These are phyloP conservation scores for Linum lewisii DNA, from an alignment of 345 rosid genomes.

Conservation along the genomic window DNA sequence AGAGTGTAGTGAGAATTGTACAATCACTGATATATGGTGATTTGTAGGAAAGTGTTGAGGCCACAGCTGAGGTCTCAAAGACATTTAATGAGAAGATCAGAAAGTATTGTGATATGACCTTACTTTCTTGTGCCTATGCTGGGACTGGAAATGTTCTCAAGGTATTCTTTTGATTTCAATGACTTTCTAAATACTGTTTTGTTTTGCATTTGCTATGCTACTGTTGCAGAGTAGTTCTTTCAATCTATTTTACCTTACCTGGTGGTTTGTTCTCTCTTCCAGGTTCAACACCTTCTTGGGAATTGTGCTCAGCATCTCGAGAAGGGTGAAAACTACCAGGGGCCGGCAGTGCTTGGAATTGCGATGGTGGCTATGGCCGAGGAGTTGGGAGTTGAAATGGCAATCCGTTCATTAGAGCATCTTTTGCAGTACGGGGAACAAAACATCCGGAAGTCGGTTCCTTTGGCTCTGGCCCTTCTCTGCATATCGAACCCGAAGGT, in stretches of 20 bases:
- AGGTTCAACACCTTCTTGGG: slow-evolving; percentile 89
- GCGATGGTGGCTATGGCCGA: slow-evolving; percentile 99
- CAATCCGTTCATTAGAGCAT: slow-evolving; percentile 84
- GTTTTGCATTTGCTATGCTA: background rate
- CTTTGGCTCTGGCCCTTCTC: slow-evolving; percentile 94
- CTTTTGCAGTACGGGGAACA: slow-evolving; percentile 93
- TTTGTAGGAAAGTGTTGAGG: slow-evolving; percentile 78
- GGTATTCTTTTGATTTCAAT: slow-evolving; percentile 34
- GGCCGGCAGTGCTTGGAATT: slow-evolving; percentile 92
- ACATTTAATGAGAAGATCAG: slow-evolving; percentile 86
- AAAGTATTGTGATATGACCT: slow-evolving; percentile 81
- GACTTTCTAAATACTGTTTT: background rate
- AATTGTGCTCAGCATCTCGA: slow-evolving; percentile 87
- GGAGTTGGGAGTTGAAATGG: slow-evolving; percentile 97
- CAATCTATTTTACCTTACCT: background rate
- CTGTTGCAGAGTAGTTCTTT: background rate
- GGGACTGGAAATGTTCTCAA: slow-evolving; percentile 97
- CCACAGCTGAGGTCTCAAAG: slow-evolving; percentile 91
- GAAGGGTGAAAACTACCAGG: slow-evolving; percentile 82
- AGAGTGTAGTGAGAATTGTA: slow-evolving; percentile 9
- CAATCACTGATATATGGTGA: slow-evolving; percentile 10
- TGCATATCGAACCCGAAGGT: slow-evolving; percentile 99
- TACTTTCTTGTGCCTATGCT: slow-evolving; percentile 94
- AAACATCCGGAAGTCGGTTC: slow-evolving; percentile 80
- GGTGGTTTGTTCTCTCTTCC: slow-evolving; percentile 3